Evolutionary conservation across 2,329 filamentous ascomycete genomes (phyloP), one percentile per base, ranked within the genome.

Genomic region (Metarhizium guizhouense): DNA sequence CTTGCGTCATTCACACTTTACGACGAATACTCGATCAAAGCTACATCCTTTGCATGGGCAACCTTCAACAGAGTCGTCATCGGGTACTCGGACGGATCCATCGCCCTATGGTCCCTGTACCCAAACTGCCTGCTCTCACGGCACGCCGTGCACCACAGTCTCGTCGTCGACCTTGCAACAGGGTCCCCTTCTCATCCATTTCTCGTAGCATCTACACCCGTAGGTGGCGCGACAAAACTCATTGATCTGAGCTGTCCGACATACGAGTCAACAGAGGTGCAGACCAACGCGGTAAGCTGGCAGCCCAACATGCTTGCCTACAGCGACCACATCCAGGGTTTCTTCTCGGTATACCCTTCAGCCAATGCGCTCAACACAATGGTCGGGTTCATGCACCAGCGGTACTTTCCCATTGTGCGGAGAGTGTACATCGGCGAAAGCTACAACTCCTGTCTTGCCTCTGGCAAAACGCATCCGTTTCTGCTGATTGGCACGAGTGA

Each of bases 111-210:
- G 81, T 83, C 80, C 11, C 62, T 84, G 47, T 70, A 71, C 43
- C 81, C 81, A 1, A 68, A 65, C 48, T 67, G 70, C 30, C 67
- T 82, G 52, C 69, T 84, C 32, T 75, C 76, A 47, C 75, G 81
- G 2, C 74, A 80, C 51, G 72, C 76, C 4, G 70, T 78, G n/a
- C 81, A 84, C 61, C 74, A 76, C 57, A 80, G 74, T 51, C 68
- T 74, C 54, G 71, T 84, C 4, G 72, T 83, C 57, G 79, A 83
- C 60, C 73, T 84, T 36, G 73, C 74, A 56, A 78, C 79, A 0
- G 79, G 74, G 20, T 83, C 81, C 59, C 81, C 81, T 4, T 79
- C 80, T 1, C 70, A 78, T 55, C 81, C 81, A 0, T 80, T 79
- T 59, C 64, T 82, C 8, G 69, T 84, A n/a, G 75, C 77, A 6